Evolutionary conservation across 805 yeast genomes (phyloP).

Genomic region (Lipomyces chichibuensis): DNA sequence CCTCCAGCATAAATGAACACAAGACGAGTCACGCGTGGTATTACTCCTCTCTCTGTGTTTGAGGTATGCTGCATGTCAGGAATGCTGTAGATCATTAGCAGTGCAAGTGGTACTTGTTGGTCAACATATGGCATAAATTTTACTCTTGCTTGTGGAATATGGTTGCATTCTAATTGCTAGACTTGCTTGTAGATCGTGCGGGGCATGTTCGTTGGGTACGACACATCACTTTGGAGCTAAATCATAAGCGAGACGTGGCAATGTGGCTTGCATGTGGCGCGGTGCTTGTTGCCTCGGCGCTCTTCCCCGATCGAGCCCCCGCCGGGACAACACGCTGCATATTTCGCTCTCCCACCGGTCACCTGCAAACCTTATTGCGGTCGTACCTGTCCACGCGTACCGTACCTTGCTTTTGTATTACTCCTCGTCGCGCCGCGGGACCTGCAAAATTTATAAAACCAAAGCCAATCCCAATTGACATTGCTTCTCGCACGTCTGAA

Average conservation of each 20-base stretch:
- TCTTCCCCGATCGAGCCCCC: neutral
- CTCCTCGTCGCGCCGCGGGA: neutral
- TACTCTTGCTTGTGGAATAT: too few species aligned
- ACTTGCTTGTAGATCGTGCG: too few species aligned
- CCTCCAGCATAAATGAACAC: too few species aligned
- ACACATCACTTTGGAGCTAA: neutral
- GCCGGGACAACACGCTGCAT: neutral
- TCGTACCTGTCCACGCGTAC: neutral
- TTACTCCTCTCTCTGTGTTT: too few species aligned
- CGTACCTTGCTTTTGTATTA: neutral
- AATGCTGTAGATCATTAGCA: too few species aligned
- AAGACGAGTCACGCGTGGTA: too few species aligned
- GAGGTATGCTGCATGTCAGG: too few species aligned
- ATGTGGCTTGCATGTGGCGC: neutral
- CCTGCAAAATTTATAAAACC: neutral
- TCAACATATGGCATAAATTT: too few species aligned
- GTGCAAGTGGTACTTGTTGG: too few species aligned
- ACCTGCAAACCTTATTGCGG: neutral
- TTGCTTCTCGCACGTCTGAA: neutral
- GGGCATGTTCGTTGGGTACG: neutral
- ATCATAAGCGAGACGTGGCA: neutral
- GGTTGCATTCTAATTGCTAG: too few species aligned
- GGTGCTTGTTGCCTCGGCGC: neutral
- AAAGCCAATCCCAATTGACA: neutral
- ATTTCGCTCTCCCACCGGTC: neutral